Conservation (phyloP, 257 asterid genomes). For the Forsythia viridissima region DNA sequence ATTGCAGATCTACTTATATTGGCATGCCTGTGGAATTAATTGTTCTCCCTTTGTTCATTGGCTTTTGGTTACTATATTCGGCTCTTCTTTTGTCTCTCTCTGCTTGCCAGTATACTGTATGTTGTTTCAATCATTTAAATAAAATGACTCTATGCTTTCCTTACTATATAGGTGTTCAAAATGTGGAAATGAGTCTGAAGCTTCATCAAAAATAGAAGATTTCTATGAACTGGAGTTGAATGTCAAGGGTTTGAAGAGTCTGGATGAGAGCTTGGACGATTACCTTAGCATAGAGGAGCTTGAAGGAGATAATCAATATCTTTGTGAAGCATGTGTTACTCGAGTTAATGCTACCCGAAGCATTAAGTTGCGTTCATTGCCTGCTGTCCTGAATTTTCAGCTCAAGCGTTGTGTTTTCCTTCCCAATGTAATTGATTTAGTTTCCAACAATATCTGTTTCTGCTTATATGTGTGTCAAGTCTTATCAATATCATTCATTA, state of each 20-base stretch:
- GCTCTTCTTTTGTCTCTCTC: constrained; percentile 6
- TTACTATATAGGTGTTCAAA: constrained; percentile 67
- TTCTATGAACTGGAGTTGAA: constrained; percentile 96
- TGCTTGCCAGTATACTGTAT: constrained; percentile 7
- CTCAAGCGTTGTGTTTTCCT: constrained; percentile 98
- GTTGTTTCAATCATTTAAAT: not conserved
- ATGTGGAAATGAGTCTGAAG: constrained; percentile 95
- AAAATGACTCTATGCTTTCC: constrained; percentile 13
- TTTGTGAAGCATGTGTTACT: constrained; percentile 78
- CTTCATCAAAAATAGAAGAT: constrained; percentile 90
- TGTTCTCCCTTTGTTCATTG: not conserved
- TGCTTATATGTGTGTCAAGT: constrained; percentile 11
- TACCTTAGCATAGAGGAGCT: constrained; percentile 92
- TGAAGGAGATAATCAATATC: constrained; percentile 92
- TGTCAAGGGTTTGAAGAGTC: constrained; percentile 85
- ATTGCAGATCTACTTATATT: not conserved
- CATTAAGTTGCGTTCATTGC: constrained; percentile 90
- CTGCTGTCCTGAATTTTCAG: constrained; percentile 89
- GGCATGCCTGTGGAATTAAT: not conserved
- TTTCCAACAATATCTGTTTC: constrained; percentile 20
- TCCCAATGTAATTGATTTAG: constrained; percentile 67
- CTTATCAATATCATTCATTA: constrained; percentile 18
- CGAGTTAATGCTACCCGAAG: constrained; percentile 96
- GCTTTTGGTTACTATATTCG: not conserved
- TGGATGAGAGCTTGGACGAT: constrained; percentile 87